A percentile compares a stretch with the other conserved stretches of the same genome.
These are phyloP conservation scores for Pyrenula massariospora DNA, from an alignment of 495 filamentous ascomycete genomes.

Conservation along the genomic window DNA sequence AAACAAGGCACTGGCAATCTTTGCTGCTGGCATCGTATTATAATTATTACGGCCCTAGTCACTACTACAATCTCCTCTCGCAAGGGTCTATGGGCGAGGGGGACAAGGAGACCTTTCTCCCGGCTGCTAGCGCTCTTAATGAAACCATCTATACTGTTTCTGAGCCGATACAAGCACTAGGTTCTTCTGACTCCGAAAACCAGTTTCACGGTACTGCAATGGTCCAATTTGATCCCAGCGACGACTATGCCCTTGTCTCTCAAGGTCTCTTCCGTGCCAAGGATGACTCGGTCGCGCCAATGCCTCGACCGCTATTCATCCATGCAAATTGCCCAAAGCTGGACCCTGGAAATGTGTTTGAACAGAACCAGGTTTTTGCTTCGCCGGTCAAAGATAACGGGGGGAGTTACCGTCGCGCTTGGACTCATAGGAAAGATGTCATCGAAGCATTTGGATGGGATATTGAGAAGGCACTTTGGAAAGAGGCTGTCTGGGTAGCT, in stretches of 20 bases:
- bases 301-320: constrained; percentile 34
- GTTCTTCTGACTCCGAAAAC: constrained; percentile 19
- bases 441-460: constrained; percentile 35
- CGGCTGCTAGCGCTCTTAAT: constrained; percentile 38
- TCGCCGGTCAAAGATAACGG: constrained; percentile 27
- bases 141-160: constrained; percentile 39
- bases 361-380: constrained; percentile 24
- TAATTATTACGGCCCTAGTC: constrained; percentile 45
- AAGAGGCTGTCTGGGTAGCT: constrained; percentile 35
- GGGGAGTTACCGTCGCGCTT: constrained; percentile 23
- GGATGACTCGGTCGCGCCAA: constrained; percentile 17
- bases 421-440: constrained; percentile 23
- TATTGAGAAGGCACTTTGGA: constrained; percentile 39
- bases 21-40: constrained; percentile 51
- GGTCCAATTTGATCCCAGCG: constrained; percentile 33
- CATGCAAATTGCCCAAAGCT: constrained; percentile 45
- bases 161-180: constrained; percentile 26
- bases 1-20: constrained; percentile 36
- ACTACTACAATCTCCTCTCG: constrained; percentile 46
- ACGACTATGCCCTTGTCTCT: constrained; percentile 26
- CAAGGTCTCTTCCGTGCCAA: constrained; percentile 26
- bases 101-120: constrained; percentile 54
- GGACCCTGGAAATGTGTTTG: constrained; percentile 34
- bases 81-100: constrained; percentile 47
- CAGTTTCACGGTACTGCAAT: constrained; percentile 26